A percentile compares a stretch with the other conserved stretches of the same genome.
Evolutionary conservation across 176 grass and related monocot species (phyloP).

Genomic region (Raddia guianensis): DNA sequence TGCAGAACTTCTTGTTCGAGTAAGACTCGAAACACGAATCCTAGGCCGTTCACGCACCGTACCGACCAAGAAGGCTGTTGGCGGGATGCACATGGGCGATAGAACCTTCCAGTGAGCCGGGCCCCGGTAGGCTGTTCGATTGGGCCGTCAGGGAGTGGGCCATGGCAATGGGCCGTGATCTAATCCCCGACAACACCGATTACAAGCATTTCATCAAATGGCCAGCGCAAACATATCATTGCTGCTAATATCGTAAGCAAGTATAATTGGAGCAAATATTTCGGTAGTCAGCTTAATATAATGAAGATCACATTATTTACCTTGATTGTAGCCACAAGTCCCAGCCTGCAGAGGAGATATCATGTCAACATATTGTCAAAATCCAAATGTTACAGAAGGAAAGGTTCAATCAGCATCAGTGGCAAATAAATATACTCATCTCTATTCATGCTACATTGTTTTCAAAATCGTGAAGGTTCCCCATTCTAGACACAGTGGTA

Average conservation of each 20-base stretch:
- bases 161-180: no score
- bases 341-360: constrained; percentile 61
- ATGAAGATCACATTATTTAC: constrained; percentile 42
- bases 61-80: no score
- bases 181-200: no score
- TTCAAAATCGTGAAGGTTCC: not conserved
- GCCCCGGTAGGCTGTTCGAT: no score
- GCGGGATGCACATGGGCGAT: no score
- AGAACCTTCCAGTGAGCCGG: no score
- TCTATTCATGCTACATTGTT: not conserved
- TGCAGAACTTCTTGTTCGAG: no score
- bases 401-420: not conserved
- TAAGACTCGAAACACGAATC: no score
- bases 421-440: constrained; percentile 1
- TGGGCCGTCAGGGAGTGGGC: no score
- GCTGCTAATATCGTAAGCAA: not conserved
- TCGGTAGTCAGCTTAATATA: not conserved
- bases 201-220: not conserved
- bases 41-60: no score
- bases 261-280: not conserved
- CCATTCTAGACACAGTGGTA: not conserved
- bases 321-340: constrained; percentile 89
- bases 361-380: constrained; percentile 25
- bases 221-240: not conserved
- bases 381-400: not conserved